Base-by-base conservation (phyloP, 2,329 filamentous ascomycete genomes). In the Calycina herbarum region DNA sequence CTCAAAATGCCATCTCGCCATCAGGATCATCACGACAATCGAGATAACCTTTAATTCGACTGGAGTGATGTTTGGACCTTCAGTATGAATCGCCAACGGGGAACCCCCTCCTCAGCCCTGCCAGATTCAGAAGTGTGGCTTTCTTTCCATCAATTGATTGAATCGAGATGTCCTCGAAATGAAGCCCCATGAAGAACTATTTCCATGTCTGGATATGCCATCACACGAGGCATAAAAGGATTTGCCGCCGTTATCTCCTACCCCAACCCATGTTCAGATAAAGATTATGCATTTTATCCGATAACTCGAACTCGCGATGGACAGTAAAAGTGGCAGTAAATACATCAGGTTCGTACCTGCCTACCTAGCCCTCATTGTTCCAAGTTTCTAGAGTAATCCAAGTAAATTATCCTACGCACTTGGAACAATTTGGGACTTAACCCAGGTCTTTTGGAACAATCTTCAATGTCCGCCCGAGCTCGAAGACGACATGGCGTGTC, bases 181-280 rank as follows among this genome's bases (percentile, higher is more conserved):
- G 27, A 51, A 24, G 27, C 20, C 20, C 3, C 24, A 20, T 24
- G 42, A 20, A 24, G 4, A 54, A 10, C 48, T 27, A 15, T 54
- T 13, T 54, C 20, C 20, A 54, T 27, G 48, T 29, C 48, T 54
- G 24, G 48, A 54, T 13, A 11, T 7, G 48, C 48, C 48, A 51
- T 24, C 48, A 51, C 48, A 24, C 20, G 45, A 54, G 11, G 48
- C 48, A 54, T 54, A 24, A 54, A 54, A 54, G 11, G 48, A 27
- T 54, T 54, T 27, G 48, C 48, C 48, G 48, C 27, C 48, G 48
- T 54, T 54, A 54, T 54, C 48, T 54, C 48, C 48, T 54, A 13
- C 48, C 20, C 20, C 20, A 24, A 54, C 48, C 48, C 48, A 27
- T 54, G 10, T 20, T 11, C 10, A 51, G 45, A 51, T 51, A 27